Base-by-base conservation (phyloP, 1,284 basidiomycete species). In the Apiotrichum akiyoshidainum region DNA sequence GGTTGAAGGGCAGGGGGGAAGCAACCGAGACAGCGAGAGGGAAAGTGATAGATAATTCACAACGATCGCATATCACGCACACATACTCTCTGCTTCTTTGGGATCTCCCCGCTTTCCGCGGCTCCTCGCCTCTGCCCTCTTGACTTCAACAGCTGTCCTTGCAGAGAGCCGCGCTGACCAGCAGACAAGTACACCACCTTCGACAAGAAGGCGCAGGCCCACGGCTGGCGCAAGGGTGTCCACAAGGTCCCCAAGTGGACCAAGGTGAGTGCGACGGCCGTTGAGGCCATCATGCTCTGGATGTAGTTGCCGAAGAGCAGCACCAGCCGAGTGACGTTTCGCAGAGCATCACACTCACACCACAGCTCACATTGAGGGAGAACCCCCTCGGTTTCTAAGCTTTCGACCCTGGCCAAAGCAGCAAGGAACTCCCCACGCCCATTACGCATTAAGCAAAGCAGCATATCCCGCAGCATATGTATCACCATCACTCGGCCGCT, bases 211-310 rank as follows among this genome's bases (percentile, higher is more conserved):
- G 81, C 81, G 9, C 80, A 77, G 60, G 58, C 57, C 14, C 51
- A 35, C 42, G 87, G 88, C 7, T 99, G 94, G 79, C 82, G 95
- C 51, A 99, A 99, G 75, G 88, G 89, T 21, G 89, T 97, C 46
- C 95, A 99, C 80, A 96, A 96, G 75, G 90, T 96, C 34, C 92
- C 92, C 21, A 94, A 95, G 74, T 95, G 88, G 84, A 95, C 92
- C 59, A 83, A 90, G 76, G 92, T 93, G 69, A 64, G 88, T 81
- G 12, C 37, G 3, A 16, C 37, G 4, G 37, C 12, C 11, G 37
- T 31, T 31, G 3, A 3, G 4, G 26, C 26, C 26, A 31, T 31
- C 26, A 3, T 31, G 26, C 26, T 31, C 4, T 3, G 26, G 7
- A 31, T 3, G 40, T n/a, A 2, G 22, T 22, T 6, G 5, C 12